Base-by-base conservation (phyloP, 768 basidiomycete species). In the Auricularia auricula-judae region DNA sequence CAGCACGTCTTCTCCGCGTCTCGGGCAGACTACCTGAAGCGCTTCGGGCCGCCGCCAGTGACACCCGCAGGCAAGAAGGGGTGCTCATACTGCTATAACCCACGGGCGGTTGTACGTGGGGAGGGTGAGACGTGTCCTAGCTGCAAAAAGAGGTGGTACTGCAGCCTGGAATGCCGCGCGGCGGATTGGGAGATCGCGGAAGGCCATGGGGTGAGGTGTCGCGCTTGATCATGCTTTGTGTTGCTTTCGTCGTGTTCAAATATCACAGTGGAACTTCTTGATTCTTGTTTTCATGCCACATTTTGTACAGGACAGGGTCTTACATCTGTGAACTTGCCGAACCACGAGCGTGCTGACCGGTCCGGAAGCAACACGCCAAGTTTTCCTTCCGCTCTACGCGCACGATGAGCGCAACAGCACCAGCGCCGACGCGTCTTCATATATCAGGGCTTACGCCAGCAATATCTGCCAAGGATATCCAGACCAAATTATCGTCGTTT, bases 371-470 rank as follows among this genome's bases (percentile, higher is more conserved):
- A n/a, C 53, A 18, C 53, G 53, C 18, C n/a, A n/a, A n/a, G n/a
- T 54, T 18, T 10, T 54, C n/a, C 53, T 29, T 54, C n/a, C 53
- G 29, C 29, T 29, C 29, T 29, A 29, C 29, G 29, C 29, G 2
- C 53, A 18, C 53, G n/a, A n/a, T 29, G n/a, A 54, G 18, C n/a
- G n/a, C 53, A 3, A 1, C 29, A 8, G 29, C 61, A 12, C n/a
- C 29, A 8, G 29, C 61, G 12, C 29, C 61, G 39, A 90, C 87
- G 75, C 78, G 88, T 44, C 77, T 91, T 10, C 87, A 89, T 62
- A 78, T 92, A 63, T 89, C 89, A 35, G 90, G 90, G 2, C 78
- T 92, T 3, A 90, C 88, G 0, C 84, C 87, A 0, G 75, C 84
- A 3, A 82, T 92, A 36, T 79, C 83, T 0, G 71, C 74, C 3